Evolutionary conservation across 371 early-diverging fungal species (phyloP), one percentile per base, ranked within the genome.

Genomic region (Nematocida sp.): DNA sequence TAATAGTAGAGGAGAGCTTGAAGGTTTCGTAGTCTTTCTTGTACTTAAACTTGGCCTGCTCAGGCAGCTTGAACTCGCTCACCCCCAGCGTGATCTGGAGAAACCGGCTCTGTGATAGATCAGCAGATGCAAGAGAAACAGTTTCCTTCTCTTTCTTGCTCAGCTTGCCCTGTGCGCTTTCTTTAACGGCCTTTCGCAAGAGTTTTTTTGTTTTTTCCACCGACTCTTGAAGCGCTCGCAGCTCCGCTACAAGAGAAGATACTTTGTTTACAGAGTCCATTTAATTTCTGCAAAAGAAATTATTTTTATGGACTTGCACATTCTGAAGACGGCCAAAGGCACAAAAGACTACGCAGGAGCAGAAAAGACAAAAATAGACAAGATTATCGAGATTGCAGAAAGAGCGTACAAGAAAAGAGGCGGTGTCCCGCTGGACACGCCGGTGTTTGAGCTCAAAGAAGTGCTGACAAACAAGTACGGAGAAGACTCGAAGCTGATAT

Each of bases 391-490:
- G 8, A 91, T 88, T 21, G 91, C 93, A 66, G 88, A 86, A 53
- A 63, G 76, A 1, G 87, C 94, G 8, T 96, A 95, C 84, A 90
- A 93, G 81, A 87, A 87, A 66, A 94, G 96, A 85, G 95, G 96
- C 49, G 96, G 90, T 38, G 90, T 94, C 37, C 91, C 94, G 0
- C 93, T 99, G 67, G 96, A 96, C 74, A 99, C 99, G 0, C 99
- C 99, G 7, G 95, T 94, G 34, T 99, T 96, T 85, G 99, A 99
- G 83, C 87, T 95, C 60, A 93, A 91, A 45, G 93, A 93, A 78
- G 91, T 95, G 66, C 87, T 98, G 40, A 79, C 89, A n/a, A 94
- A 95, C 75, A 98, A 98, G 83, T 98, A 96, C 79, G 96, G 97
- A 32, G 99, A 98, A 82, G 99, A 98, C 86, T 88, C 89, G 80